Base-by-base conservation (phyloP, 1,284 basidiomycete species). In the Puccinia polysora region DNA sequence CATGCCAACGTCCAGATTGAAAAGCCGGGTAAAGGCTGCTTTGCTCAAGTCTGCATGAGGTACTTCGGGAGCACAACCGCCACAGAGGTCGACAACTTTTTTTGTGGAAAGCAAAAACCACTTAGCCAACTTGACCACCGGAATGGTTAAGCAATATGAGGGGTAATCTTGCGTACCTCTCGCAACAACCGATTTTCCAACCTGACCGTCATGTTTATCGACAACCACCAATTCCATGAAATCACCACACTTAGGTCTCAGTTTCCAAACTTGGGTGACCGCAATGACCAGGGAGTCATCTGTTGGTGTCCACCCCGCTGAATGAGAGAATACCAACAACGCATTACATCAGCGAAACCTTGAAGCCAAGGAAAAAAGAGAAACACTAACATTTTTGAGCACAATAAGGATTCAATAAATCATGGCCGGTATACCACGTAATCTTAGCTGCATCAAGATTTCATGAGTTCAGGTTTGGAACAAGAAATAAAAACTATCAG, bases 41-140 rank as follows among this genome's bases (percentile, higher is more conserved):
- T 73, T 74, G 47, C 73, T 76, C n/a, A 77, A 64, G 63, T 77
- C 77, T 25, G 75, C 76, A 60, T 77, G 76, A 3, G 77, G 50
- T 14, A 75, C 67, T 25, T 71, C 70, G 0, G 76, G 74, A 36
- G 62, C 64, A 62, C 77, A 77, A 2, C 77, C 77, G 4, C 77
- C 77, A 60, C 77, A 77, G 34, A 75, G 56, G 62, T 77, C 77
- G 23, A 71, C 69, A 45, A 76, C 75, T 63, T 8, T 23, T 14
- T 23, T 15, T 14, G n/a, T n/a, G n/a, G 38, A 47, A 34, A 45
- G 30, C 12, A 36, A 20, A 43, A 23, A 45, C 18, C 56, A 15
- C 60, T 40, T n/a, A 45, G 60, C 23, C 56, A 62, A 32, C 64
- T 63, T 34, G 60, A 65, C 28, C 53, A 34, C 7, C n/a, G 8